These are phyloP conservation scores for Debaryomycetaceae sp. DNA, from an alignment of 1,139 yeast genomes.

Conservation along the genomic window DNA sequence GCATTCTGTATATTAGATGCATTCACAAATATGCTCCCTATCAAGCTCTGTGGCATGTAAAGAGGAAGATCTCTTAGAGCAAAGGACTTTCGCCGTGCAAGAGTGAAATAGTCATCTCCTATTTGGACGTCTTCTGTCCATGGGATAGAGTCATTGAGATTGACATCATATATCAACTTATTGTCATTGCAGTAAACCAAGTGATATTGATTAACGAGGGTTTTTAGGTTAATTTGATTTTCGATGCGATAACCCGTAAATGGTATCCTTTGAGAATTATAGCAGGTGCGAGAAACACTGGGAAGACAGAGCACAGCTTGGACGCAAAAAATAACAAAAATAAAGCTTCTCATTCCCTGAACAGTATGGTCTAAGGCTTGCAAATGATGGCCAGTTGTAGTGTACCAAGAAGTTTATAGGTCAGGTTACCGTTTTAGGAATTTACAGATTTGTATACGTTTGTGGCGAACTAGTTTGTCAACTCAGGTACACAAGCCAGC, in stretches of 20 bases:
- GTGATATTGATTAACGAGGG: slow-evolving; percentile 16
- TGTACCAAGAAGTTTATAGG: no score
- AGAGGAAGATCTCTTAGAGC: slow-evolving; percentile 22
- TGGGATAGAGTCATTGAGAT: slow-evolving; percentile 23
- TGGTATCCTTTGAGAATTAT: slow-evolving; percentile 10
- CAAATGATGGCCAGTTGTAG: no score
- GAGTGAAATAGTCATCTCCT: slow-evolving; percentile 8
- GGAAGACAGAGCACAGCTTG: background rate
- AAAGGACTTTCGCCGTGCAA: slow-evolving; percentile 24
- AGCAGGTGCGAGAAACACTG: slow-evolving; percentile 1
- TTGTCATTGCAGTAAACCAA: slow-evolving; percentile 31
- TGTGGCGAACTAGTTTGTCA: background rate
- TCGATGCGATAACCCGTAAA: slow-evolving; percentile 36
- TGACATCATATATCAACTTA: slow-evolving; percentile 23
- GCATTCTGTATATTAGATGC: slow-evolving; percentile 1
- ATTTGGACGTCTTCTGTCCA: slow-evolving; percentile 19
- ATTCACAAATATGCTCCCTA: slow-evolving; percentile 22
- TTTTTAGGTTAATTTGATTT: slow-evolving; percentile 17
- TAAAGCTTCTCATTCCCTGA: background rate
- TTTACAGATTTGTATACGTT: no score
- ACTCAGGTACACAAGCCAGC: background rate
- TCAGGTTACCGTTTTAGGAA: no score
- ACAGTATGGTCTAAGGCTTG: no score
- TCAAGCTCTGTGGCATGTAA: slow-evolving; percentile 22
- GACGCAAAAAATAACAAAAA: background rate